Base-by-base conservation (phyloP, 2,329 filamentous ascomycete species). In the Phaeomoniella chlamydospora region DNA sequence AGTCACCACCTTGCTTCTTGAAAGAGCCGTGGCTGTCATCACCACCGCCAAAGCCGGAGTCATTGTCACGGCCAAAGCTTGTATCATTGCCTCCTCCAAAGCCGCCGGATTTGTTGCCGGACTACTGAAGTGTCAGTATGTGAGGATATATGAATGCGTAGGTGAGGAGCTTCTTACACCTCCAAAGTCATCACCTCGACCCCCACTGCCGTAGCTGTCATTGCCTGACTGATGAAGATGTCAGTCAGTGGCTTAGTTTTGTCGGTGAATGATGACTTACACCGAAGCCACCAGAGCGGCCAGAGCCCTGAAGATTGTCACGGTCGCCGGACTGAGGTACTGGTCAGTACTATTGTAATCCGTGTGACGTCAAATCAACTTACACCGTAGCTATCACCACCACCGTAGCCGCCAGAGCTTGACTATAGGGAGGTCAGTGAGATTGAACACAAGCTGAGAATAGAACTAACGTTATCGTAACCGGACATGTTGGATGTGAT, bases 371-470 rank as follows among this genome's bases (percentile, higher is more conserved):
- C 31, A 10, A 32, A 4, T 14, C 15, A 26, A 4, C 37, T 12
- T 43, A 42, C 41, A 12, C 45, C 45, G 35, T 45, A 47, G 41
- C 37, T 46, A 33, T 47, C 43, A 36, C 38, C 35, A 16, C 36
- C 43, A 18, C 42, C 45, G 37, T 43, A 47, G 18, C 44, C 43
- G 17, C 44, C 44, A 34, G 43, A 44, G 15, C 33, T 31, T 26
- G 39, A 36, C 38, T 42, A 35, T 35, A 36, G 15, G 19, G 37
- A 32, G n/a, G 37, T 44, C 22, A 45, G 42, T 11, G 36, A 5
- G 34, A 29, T 29, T 14, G n/a, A 16, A 6, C n/a, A 29, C 18
- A 30, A 36, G n/a, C 4, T 13, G 13, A 17, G 16, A 18, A 17
- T 6, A 18, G 34, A 34, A 43, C 43, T 41, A 31, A 42, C 37